Evolutionary conservation across 169 alveolate genomes (phyloP), one percentile per base, ranked within the genome.

Genomic region (Nephromyces sp.): DNA sequence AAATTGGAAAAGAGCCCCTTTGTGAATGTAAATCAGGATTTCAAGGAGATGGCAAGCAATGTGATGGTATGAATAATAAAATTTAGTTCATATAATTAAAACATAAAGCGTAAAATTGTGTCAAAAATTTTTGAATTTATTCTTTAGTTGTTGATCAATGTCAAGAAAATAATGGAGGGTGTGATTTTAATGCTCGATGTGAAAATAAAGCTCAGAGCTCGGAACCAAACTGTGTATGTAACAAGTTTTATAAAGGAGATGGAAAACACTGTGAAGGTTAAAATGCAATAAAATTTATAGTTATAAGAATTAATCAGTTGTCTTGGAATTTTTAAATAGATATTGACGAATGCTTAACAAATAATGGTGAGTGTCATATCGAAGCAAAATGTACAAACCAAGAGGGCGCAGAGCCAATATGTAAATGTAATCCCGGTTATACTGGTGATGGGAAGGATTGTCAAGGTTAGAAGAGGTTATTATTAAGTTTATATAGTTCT

Each of bases 1-100:
- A 73, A 21, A 4, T 27, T 0, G 84, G 84, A 6, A 64, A 84
- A 0, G 70, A 70, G 68, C 70, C 6, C 29, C 77, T 83, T 15
- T 76, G 82, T 51, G 28, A 15, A 6, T 76, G 82, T 68, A 51
- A 66, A 15, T 68, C 70, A 5, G 77, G 77, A 0, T 76, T 53
- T 70, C 6, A 43, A 1, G 82, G 82, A 32, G 67, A 76, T 33
- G 82, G 82, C 4, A 0, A 15, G 1, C 34, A 1, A 57, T 70
- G 83, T 68, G 74, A 43, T 15, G 57, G 57, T 43, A 43, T 43
- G 57, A 15, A 43, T 15, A 15, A 43, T 43, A 15, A 43, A 43
- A n/a, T 15, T 43, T 43, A 43, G 15, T 43, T 15, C 15, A 43
- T 43, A 34, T n/a, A n/a, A n/a, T n/a, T n/a, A n/a, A n/a, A n/a